Base-by-base conservation (phyloP, 1,284 basidiomycete species). In the Prillingera fragicola region DNA sequence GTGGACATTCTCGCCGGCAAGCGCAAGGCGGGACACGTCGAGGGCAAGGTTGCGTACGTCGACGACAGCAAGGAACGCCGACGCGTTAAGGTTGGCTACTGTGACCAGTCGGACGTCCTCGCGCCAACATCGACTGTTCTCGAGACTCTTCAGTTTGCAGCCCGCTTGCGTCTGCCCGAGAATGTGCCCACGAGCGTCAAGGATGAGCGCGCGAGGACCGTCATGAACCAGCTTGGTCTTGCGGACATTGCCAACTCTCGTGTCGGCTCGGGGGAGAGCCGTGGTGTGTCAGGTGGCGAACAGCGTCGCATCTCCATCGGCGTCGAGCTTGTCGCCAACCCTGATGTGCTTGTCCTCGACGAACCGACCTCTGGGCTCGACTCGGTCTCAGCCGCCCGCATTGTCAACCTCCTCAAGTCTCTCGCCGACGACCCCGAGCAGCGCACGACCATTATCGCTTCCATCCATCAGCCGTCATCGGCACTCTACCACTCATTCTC, bases 1-100 rank as follows among this genome's bases (percentile, higher is more conserved):
- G 80, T 90, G 14, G 88, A 91, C 61, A 80, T 91, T 24, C 76
- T 92, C 8, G 85, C 87, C 1, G 81, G 83, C 2, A 92, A 91
- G 72, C 76, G 78, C 4, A 68, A 76, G n/a, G 74, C 79, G 0
- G 89, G 90, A 3, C 48, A 45, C 8, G 61, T 65, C 0, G 42
- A 56, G 33, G 69, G 67, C 15, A 69, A 67, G 4, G 82, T 90
- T 28, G 65, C 73, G 6, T 85, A 81, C 41, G 32, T 43, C 21
- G 24, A 18, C 17, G 36, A 48, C 10, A 44, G 41, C 5, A 48
- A 53, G 14, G 45, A 40, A 35, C 52, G 8, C 40, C 63, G 50
- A 48, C 64, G 60, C 39, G 57, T 48, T 49, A 68, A 59, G 29
- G 76, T 91, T 13, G 86, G 84, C 10, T 91, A 89, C 63, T 85